Conservation (phyloP, 2,329 filamentous ascomycete species). For the Pseudogymnoascus sp. region DNA sequence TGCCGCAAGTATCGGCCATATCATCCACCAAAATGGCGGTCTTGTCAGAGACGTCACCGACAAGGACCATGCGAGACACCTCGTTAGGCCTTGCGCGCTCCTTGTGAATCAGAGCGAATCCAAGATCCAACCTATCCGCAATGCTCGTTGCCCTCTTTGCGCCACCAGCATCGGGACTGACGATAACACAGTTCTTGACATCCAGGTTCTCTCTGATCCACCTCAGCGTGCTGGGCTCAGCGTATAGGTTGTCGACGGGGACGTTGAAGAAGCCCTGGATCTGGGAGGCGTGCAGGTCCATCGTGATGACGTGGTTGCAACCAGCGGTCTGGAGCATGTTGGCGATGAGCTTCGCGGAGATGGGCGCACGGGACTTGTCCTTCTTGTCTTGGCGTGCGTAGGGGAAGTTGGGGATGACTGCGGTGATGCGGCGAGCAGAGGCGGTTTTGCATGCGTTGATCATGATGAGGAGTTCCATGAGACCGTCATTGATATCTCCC, state of each 20-base stretch:
- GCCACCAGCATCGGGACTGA: constrained; percentile 89
- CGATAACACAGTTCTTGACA: constrained; percentile 79
- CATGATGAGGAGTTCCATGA: constrained; percentile 98
- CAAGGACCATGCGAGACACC: constrained; percentile 89
- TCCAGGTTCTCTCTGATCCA: constrained; percentile 86
- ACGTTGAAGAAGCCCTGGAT: constrained; percentile 94
- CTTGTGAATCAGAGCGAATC: constrained; percentile 94
- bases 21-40: constrained; percentile 95
- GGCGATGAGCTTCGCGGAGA: constrained; percentile 89
- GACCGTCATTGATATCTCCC: constrained; percentile 92
- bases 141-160: constrained; percentile 93
- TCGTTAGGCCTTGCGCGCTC: constrained; percentile 87
- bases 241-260: constrained; percentile 72
- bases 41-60: constrained; percentile 85
- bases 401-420: constrained; percentile 91
- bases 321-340: constrained; percentile 97
- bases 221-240: constrained; percentile 81
- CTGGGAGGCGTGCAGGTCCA: constrained; percentile 91
- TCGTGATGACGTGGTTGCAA: constrained; percentile 88
- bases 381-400: constrained; percentile 98
- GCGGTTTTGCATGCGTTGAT: constrained; percentile 89
- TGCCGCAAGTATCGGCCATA: constrained; percentile 95
- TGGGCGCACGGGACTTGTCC: constrained; percentile 90
- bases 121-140: constrained; percentile 80
- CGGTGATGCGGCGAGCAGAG: constrained; percentile 83